Conservation (phyloP, 2,329 filamentous ascomycete genomes). For the Graphilbum fragrans region DNA sequence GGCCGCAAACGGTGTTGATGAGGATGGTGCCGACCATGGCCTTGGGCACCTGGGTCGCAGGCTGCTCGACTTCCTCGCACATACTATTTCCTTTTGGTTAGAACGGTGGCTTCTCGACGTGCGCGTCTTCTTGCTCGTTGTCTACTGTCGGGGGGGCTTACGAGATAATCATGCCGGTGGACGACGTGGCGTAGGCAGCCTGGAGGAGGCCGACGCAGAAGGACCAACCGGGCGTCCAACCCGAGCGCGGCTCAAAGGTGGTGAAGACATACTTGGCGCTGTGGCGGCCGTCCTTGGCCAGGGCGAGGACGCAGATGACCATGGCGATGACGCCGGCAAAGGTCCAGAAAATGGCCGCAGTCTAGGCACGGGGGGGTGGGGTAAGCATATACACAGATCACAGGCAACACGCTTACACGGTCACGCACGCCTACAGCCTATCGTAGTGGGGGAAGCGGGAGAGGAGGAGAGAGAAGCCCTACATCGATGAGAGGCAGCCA, state of each 20-base stretch:
- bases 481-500: too few species aligned
- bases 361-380: conserved; percentile 30
- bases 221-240: conserved; percentile 42
- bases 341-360: conserved; percentile 52
- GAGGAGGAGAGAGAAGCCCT: too few species aligned
- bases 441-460: too few species aligned
- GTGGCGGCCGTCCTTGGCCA: conserved; percentile 37
- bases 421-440: too few species aligned
- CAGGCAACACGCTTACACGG: too few species aligned
- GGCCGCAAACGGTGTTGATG: conserved; percentile 53
- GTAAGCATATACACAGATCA: too few species aligned
- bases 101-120: conserved; percentile 23
- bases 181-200: conserved; percentile 50
- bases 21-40: conserved; percentile 58
- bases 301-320: conserved; percentile 33
- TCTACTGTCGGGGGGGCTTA: conserved; percentile 30
- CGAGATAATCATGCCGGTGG: conserved; percentile 71
- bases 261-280: conserved; percentile 35
- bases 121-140: conserved; percentile 69
- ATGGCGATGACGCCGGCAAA: conserved; percentile 38
- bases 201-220: conserved; percentile 39
- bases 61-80: conserved; percentile 55
- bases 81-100: conserved; percentile 33
- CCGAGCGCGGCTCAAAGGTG: conserved; percentile 49
- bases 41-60: conserved; percentile 53